Percentiles rank a stretch among this genome's conserved stretches.
phyloP scores from a whole-genome alignment of 371 early-diverging fungal genomes.

The Lichtheimia ramosa region DNA sequence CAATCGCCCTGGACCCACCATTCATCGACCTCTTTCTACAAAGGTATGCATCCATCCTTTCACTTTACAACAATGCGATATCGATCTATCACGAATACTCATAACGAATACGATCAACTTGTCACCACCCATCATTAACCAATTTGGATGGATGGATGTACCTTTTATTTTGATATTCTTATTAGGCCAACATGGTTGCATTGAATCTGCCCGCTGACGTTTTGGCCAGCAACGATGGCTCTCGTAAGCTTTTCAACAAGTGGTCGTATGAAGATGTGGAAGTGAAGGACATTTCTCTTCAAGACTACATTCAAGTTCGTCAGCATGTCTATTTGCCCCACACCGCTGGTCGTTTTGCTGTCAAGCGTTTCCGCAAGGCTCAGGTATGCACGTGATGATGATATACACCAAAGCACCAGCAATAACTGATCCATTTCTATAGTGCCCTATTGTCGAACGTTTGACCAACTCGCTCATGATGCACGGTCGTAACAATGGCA shows the following conservation, averaged over 20 bases:
- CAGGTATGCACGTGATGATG: conserved; percentile 51
- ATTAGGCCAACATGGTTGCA: conserved; percentile 55
- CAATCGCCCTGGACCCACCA: too few species aligned
- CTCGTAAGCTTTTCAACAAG: conserved; percentile 88
- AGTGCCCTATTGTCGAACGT: conserved; percentile 99
- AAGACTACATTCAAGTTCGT: conserved; percentile 94
- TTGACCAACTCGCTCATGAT: conserved; percentile 99
- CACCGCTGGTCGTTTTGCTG: conserved; percentile 98
- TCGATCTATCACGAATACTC: not conserved
- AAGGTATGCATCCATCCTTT: conserved; percentile 10
- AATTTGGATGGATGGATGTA: conserved; percentile 5
- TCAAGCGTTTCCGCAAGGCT: conserved; percentile 98
- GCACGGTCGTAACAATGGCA: conserved; percentile 99
- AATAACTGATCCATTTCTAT: not conserved
- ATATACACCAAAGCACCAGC: not conserved
- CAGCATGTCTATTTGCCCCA: conserved; percentile 97
- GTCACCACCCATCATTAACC: not conserved
- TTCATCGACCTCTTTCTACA: conserved; percentile 4
- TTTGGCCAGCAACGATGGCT: conserved; percentile 59
- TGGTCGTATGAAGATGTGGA: conserved; percentile 96
- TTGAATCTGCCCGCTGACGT: conserved; percentile 68
- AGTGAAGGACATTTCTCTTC: conserved; percentile 93
- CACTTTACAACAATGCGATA: not conserved
- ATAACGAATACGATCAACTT: not conserved
- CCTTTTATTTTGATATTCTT: not conserved